Evolutionary conservation across 345 rosid species (phyloP).

Genomic region (Aquilaria malaccensis): DNA sequence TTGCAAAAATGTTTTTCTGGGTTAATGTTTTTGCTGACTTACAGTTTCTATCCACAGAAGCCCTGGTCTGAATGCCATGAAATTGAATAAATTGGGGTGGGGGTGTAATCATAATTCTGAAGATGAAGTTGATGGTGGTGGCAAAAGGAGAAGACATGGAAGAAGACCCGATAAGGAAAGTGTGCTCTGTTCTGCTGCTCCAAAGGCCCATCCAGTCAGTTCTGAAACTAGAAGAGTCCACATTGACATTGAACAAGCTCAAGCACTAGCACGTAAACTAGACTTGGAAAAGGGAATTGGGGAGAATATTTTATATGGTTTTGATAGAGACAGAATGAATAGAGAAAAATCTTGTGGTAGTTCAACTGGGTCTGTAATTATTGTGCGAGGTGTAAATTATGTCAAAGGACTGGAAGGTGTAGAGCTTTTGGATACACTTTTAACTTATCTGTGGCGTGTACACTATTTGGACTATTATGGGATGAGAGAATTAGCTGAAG

Average conservation of each 20-base stretch:
- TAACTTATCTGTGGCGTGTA: constrained; percentile 94
- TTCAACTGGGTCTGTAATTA: constrained; percentile 80
- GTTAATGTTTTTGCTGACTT: not conserved
- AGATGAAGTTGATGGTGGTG: constrained; percentile 60
- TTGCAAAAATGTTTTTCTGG: constrained; percentile 4
- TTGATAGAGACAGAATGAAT: constrained; percentile 50
- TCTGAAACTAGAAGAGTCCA: constrained; percentile 79
- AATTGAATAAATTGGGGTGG: constrained; percentile 54
- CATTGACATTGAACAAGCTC: constrained; percentile 76
- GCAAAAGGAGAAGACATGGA: constrained; percentile 65
- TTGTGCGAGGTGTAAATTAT: constrained; percentile 81
- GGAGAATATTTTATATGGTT: constrained; percentile 70
- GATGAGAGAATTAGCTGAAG: constrained; percentile 80
- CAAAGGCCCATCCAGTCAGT: constrained; percentile 73
- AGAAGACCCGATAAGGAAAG: constrained; percentile 48
- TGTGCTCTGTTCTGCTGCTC: constrained; percentile 59
- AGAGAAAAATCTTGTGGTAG: constrained; percentile 76
- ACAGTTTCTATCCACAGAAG: constrained; percentile 42
- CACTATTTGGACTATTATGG: constrained; percentile 96
- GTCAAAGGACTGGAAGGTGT: constrained; percentile 98
- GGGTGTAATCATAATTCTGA: constrained; percentile 66
- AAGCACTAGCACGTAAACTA: constrained; percentile 70
- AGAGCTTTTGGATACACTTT: constrained; percentile 84
- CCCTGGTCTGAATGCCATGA: constrained; percentile 48
- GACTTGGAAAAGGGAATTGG: constrained; percentile 81